Conservation (phyloP, 2,329 filamentous ascomycete species). For the Xylaria sp. region DNA sequence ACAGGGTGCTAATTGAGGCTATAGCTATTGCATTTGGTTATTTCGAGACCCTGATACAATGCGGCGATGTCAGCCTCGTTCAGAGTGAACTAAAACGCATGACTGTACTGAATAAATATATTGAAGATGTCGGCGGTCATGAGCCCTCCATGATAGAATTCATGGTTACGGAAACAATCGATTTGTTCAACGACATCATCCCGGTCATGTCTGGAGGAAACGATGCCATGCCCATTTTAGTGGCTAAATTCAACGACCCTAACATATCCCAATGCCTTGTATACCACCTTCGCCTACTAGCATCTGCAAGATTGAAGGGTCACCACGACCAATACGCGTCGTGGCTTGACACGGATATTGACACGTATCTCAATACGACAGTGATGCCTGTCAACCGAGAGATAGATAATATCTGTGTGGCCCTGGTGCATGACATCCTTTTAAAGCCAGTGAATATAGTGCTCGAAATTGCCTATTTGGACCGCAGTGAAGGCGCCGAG, state of each 20-base stretch:
- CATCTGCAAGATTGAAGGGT: constrained; percentile 84
- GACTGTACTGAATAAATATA: constrained; percentile 74
- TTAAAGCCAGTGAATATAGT: constrained; percentile 82
- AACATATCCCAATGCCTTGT: constrained; percentile 78
- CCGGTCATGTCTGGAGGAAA: constrained; percentile 69
- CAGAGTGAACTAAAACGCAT: constrained; percentile 78
- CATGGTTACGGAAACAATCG: constrained; percentile 80
- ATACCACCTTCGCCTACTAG: constrained; percentile 85
- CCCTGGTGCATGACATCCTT: constrained; percentile 79
- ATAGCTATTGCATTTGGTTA: constrained; percentile 92
- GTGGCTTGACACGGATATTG: constrained; percentile 72
- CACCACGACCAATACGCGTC: constrained; percentile 75
- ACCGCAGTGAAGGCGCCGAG: constrained; percentile 80
- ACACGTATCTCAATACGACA: constrained; percentile 71
- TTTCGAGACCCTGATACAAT: constrained; percentile 83
- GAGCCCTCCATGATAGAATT: constrained; percentile 79
- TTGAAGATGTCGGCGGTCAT: constrained; percentile 78
- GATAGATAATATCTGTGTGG: constrained; percentile 90
- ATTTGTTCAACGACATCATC: constrained; percentile 73
- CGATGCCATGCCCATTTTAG: constrained; percentile 64
- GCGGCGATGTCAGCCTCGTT: constrained; percentile 72
- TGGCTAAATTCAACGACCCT: constrained; percentile 78
- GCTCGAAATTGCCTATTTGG: constrained; percentile 90
- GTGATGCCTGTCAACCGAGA: constrained; percentile 83
- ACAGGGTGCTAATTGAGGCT: constrained; percentile 26